These are phyloP conservation scores for Paramecium primaurelia DNA, from an alignment of 73 alveolate species.

Conservation along the genomic window DNA sequence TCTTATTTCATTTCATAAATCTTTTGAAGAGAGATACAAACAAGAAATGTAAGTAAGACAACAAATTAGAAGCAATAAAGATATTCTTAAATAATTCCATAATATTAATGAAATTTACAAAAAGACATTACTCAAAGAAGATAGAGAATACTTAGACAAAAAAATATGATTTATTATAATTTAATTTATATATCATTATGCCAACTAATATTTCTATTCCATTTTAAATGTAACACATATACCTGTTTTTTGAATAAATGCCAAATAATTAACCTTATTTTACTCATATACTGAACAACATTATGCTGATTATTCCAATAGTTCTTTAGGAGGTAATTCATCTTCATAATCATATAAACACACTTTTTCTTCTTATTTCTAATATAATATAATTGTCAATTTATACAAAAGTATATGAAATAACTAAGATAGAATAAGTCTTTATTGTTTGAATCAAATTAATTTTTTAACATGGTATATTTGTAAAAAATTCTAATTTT, in stretches of 20 bases:
- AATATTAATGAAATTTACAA: conserved; percentile 29
- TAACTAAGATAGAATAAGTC: background rate
- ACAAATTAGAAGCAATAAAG: conserved; percentile 44
- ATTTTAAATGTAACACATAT: background rate
- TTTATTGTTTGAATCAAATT: background rate
- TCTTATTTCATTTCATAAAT: background rate
- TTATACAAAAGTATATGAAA: background rate
- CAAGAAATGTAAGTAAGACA: conserved; percentile 46
- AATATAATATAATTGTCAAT: background rate
- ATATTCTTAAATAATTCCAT: background rate
- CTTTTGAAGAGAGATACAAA: conserved; percentile 36
- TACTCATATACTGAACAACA: background rate
- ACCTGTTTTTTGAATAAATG: background rate
- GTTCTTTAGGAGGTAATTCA: background rate
- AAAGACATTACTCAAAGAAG: conserved; percentile 35
- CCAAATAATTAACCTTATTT: background rate
- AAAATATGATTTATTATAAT: background rate
- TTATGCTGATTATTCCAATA: background rate
- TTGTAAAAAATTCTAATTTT: background rate
- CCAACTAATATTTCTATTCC: background rate
- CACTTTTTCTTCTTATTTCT: background rate
- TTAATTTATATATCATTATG: background rate
- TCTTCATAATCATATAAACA: background rate
- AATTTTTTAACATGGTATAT: background rate
- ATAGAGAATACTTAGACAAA: conserved; percentile 15